Conservation (phyloP, 2,329 filamentous ascomycete genomes). For the Cladosporium sp. region DNA sequence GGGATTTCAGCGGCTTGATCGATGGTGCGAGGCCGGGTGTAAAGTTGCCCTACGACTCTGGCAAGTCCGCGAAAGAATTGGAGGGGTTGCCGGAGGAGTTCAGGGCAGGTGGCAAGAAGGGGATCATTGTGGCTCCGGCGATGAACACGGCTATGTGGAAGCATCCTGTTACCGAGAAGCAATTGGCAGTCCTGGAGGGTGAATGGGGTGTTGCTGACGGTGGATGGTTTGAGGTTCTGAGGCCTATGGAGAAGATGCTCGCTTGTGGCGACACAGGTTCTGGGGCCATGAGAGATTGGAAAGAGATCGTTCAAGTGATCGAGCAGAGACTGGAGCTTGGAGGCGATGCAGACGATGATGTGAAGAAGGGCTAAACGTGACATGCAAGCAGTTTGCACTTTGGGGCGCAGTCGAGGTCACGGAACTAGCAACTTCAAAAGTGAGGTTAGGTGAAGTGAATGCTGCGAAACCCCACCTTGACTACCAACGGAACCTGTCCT, state of each 20-base stretch:
- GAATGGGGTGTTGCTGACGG: conserved; percentile 59
- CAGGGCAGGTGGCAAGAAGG: conserved; percentile 45
- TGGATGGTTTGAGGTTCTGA: conserved; percentile 62
- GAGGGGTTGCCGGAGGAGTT: conserved; percentile 11
- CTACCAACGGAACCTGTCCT: too few species aligned
- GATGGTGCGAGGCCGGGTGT: conserved; percentile 35
- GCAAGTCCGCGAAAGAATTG: conserved; percentile 5
- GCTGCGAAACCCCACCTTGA: too few species aligned
- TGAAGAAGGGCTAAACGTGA: background rate
- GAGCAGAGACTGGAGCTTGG: conserved; percentile 38
- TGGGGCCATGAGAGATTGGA: conserved; percentile 80
- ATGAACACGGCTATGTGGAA: conserved; percentile 93
- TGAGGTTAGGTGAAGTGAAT: too few species aligned
- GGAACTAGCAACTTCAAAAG: too few species aligned
- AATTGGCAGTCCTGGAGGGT: conserved; percentile 62
- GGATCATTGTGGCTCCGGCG: conserved; percentile 68
- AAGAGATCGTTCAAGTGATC: conserved; percentile 61
- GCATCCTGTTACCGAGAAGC: conserved; percentile 71
- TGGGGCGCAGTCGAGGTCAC: too few species aligned
- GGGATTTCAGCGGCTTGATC: conserved; percentile 67
- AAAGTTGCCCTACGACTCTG: conserved; percentile 14
- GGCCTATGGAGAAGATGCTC: conserved; percentile 67
- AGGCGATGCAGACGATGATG: conserved; percentile 1
- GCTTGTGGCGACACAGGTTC: conserved; percentile 80
- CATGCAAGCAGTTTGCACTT: too few species aligned